Evolutionary conservation across 2,329 filamentous ascomycete species (phyloP), one percentile per base, ranked within the genome.

Genomic region (Phialemonium atrogriseum): DNA sequence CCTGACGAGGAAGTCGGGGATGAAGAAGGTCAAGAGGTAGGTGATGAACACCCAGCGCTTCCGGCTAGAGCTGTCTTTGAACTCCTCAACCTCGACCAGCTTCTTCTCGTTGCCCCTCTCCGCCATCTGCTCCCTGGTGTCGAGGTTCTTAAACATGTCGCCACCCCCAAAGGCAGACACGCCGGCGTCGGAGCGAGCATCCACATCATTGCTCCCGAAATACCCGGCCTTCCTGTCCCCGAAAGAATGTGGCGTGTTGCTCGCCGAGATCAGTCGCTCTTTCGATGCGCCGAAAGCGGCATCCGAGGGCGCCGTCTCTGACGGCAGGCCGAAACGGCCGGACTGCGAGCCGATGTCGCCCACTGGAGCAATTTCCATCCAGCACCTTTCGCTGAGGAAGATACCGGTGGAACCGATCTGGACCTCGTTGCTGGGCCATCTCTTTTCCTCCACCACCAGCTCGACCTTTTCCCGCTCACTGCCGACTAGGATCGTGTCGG

Each of bases 61-160:
- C 40, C 91, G 84, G 47, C 78, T 84, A 5, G 77, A 65, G 30
- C 84, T 89, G 38, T 84, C 76, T 27, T 74, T 74, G 41, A 80
- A 75, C 48, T 88, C 84, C 42, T 98, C 91, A 3, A 98, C 84
- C 56, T 95, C 89, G 37, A 84, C 77, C 60, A 95, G 74, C 11
- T 84, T 78, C 58, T 89, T 86, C 44, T 94, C 85, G 43, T 94
- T 94, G 39, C 85, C 85, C 44, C 94, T 89, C 59, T 96, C 89
- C 1, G 89, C 85, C 75, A 98, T 86, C 52, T 94, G 84, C 53
- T 93, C 84, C 41, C 86, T 77, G 6, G 89, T 95, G 45, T 96
- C 89, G 7, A 96, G 69, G 48, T 95, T 94, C 50, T 87, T 85
- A 69, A 98, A 98, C 89, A 98, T 94, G 54, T 98, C 91, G 7